Evolutionary conservation across 306 rosid species (phyloP), one percentile per base, ranked within the genome.

Genomic region (Medicago ruthenica): DNA sequence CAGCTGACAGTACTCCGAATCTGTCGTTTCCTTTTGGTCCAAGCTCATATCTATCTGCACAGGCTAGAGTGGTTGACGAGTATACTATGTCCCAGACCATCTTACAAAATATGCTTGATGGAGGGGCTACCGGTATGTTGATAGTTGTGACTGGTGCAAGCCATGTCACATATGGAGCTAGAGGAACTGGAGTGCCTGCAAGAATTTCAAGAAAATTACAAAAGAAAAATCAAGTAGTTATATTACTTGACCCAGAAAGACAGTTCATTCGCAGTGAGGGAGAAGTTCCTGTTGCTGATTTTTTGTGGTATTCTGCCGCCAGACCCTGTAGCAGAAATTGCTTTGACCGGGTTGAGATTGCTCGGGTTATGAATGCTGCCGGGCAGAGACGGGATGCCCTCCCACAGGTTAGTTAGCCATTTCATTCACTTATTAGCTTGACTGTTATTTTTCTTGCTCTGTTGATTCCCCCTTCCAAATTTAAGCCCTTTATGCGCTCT

Each of bases 311-410:
- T 84, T 94, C 98, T 74, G 92, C 96, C 69, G 96, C 97, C 80
- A 88, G 96, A 80, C 89, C 97, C 73, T 94, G 98, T 81, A 85
- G 67, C 75, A 85, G 97, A 86, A 94, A 94, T 77, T 94, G 98
- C 77, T 94, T 94, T 69, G 98, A 94, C 83, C 97, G 98, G 70
- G 98, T 91, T 80, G 97, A 94, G 84, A 85, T 94, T 83, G 96
- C 98, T 84, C 86, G 98, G 82, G 95, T 94, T 71, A 94, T 94
- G 98, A 94, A 90, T 86, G 98, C 97, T 42, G 98, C 98, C 40
- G 98, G 98, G 37, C 83, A 89, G 79, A 92, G 77, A 79, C 89
- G 98, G 79, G 98, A 94, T 78, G 96, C 91, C 79, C 98, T 94
- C 70, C 98, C 97, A 70, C 93, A 94, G 98, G 98, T 94, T 67